These are phyloP conservation scores for Mucor saturninus DNA, from an alignment of 371 early-diverging fungal genomes.

Conservation along the genomic window DNA sequence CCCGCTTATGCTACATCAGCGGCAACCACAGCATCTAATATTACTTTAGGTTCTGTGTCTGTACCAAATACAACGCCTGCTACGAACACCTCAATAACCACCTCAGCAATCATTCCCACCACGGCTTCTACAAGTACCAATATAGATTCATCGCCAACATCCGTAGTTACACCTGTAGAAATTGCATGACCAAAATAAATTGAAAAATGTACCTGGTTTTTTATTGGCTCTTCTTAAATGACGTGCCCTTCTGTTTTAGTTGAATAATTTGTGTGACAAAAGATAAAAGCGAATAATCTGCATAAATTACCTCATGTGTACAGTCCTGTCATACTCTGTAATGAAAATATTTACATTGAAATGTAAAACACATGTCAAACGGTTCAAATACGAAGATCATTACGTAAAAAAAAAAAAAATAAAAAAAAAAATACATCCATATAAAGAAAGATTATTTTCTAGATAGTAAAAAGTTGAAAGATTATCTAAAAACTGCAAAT, in stretches of 20 bases:
- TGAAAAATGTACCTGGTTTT: not conserved
- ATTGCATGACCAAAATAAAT: not conserved
- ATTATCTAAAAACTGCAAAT: slow-evolving; percentile 2
- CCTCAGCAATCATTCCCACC: not conserved
- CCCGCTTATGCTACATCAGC: slow-evolving; percentile 31
- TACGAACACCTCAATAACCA: not conserved
- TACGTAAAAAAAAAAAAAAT: slow-evolving; percentile 1
- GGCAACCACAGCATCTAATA: not conserved
- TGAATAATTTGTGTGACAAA: not conserved
- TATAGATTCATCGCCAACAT: not conserved
- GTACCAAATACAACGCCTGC: slow-evolving; percentile 1
- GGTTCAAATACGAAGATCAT: not conserved
- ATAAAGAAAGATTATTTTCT: too few relatives aligned
- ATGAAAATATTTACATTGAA: not conserved
- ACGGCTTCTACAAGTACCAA: not conserved
- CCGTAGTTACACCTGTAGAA: not conserved
- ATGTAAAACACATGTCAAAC: not conserved
- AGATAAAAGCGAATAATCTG: not conserved
- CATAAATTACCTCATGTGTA: slow-evolving; percentile 4
- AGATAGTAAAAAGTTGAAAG: not conserved
- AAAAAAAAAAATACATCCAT: not conserved
- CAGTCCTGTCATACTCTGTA: not conserved
- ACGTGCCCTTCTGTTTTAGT: not conserved
- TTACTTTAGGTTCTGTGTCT: not conserved
- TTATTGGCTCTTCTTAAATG: not conserved